Evolutionary conservation across 768 basidiomycete species (phyloP).

Genomic region (Lentinula boryana): DNA sequence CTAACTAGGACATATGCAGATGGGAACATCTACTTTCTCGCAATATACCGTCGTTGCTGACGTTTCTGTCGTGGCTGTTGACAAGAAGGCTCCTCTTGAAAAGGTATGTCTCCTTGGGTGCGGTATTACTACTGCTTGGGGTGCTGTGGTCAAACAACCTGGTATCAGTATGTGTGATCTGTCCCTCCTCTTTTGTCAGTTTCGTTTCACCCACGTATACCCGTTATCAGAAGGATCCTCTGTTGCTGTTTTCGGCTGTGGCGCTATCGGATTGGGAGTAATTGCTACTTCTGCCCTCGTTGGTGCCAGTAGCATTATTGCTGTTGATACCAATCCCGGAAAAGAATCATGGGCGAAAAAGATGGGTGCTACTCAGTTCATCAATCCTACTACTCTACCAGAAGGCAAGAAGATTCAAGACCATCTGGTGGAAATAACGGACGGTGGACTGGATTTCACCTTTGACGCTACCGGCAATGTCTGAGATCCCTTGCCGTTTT

Average conservation of each 20-base stretch:
- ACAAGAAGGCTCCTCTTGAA: conserved; percentile 80
- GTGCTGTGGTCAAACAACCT: conserved; percentile 87
- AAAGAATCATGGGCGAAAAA: conserved; percentile 88
- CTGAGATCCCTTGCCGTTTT: conserved; percentile 24
- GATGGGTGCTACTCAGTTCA: conserved; percentile 93
- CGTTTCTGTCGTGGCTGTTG: conserved; percentile 91
- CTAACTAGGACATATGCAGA: conserved; percentile 38
- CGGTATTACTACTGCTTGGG: conserved; percentile 98
- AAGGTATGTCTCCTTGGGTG: conserved; percentile 97
- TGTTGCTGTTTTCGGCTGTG: conserved; percentile 94
- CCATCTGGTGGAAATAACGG: conserved; percentile 84
- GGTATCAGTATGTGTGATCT: conserved; percentile 60
- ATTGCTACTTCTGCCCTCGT: conserved; percentile 75
- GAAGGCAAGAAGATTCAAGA: conserved; percentile 87
- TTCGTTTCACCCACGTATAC: conserved; percentile 4
- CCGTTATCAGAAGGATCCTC: conserved; percentile 60
- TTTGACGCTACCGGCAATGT: conserved; percentile 96
- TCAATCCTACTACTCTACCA: conserved; percentile 72
- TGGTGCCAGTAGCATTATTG: conserved; percentile 85
- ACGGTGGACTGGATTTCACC: conserved; percentile 95
- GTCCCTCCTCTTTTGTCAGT: not conserved
- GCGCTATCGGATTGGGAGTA: conserved; percentile 93
- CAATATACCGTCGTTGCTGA: conserved; percentile 99
- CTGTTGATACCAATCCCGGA: conserved; percentile 80
- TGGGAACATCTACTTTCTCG: conserved; percentile 99